A percentile compares a stretch with the other conserved stretches of the same genome.
These are phyloP conservation scores for Gonapodya prolifera DNA, from an alignment of 192 early-diverging fungal species.

Conservation along the genomic window DNA sequence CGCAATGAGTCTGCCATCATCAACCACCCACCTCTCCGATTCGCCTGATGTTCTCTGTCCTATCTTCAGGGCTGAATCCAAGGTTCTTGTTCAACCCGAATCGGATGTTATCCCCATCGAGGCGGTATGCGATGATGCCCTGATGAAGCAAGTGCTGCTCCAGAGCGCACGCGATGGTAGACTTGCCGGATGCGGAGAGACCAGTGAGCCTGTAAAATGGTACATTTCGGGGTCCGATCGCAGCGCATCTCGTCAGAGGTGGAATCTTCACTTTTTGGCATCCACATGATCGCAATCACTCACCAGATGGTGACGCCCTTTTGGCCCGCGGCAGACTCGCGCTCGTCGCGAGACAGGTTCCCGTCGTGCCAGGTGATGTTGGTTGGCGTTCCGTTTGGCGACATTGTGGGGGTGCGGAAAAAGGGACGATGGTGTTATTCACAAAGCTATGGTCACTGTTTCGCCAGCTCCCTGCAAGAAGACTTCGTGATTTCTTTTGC, in stretches of 20 bases:
- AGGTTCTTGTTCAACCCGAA: constrained; percentile 94
- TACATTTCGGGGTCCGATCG: too few relatives aligned
- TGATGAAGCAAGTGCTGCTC: constrained; percentile 75
- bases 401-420: neutral
- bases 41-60: constrained; percentile 89
- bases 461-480: too few relatives aligned
- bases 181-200: constrained; percentile 88
- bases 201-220: constrained; percentile 87
- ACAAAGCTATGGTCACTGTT: too few relatives aligned
- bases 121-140: constrained; percentile 66
- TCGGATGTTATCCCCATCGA: constrained; percentile 96
- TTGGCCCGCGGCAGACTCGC: constrained; percentile 53
- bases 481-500: too few relatives aligned
- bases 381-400: constrained; percentile 16
- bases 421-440: too few relatives aligned
- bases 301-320: constrained; percentile 23
- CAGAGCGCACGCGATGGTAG: constrained; percentile 77
- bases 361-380: constrained; percentile 91
- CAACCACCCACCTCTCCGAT: constrained; percentile 61
- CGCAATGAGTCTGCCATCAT: neutral
- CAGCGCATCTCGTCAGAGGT: too few relatives aligned
- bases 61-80: constrained; percentile 79
- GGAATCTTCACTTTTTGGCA: too few relatives aligned
- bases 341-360: constrained; percentile 57
- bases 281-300: neutral